A percentile compares a stretch with the other conserved stretches of the same genome.
Conservation (phyloP, 371 early-diverging fungal genomes). For the Phascolomyces articulosus region DNA sequence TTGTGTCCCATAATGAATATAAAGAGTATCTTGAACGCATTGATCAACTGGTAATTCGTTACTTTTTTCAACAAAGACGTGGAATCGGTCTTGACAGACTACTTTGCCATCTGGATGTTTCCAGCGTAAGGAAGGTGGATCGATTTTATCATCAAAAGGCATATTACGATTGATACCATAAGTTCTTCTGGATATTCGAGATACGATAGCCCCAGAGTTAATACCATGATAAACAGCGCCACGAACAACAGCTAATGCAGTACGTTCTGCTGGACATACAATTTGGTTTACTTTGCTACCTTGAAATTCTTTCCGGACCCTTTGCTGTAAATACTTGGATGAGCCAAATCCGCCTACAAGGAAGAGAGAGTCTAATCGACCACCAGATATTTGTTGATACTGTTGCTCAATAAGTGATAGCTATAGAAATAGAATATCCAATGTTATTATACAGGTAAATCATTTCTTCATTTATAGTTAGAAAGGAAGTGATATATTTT, state of each 20-base stretch:
- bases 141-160: constrained; percentile 48
- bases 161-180: constrained; percentile 66
- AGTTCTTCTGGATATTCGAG: constrained; percentile 59
- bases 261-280: constrained; percentile 41
- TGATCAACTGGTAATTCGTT: constrained; percentile 46
- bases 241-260: constrained; percentile 49
- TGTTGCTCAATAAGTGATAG: constrained; percentile 42
- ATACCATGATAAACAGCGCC: constrained; percentile 56
- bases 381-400: constrained; percentile 23
- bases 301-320: constrained; percentile 32
- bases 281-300: constrained; percentile 29
- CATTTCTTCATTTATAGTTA: too few relatives aligned
- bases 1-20: constrained; percentile 49
- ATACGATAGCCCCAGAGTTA: constrained; percentile 49
- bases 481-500: too few relatives aligned
- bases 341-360: constrained; percentile 56
- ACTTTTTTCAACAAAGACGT: constrained; percentile 44
- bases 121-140: constrained; percentile 33
- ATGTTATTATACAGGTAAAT: too few relatives aligned
- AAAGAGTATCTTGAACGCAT: constrained; percentile 47
- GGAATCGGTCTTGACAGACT: constrained; percentile 45
- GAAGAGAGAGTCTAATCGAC: constrained; percentile 35
- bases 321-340: constrained; percentile 45
- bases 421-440: too few relatives aligned
- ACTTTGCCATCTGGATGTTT: constrained; percentile 51